Evolutionary conservation across 2,329 filamentous ascomycete species (phyloP), one percentile per base, ranked within the genome.

Genomic region (Sporothrix dimorphospora): DNA sequence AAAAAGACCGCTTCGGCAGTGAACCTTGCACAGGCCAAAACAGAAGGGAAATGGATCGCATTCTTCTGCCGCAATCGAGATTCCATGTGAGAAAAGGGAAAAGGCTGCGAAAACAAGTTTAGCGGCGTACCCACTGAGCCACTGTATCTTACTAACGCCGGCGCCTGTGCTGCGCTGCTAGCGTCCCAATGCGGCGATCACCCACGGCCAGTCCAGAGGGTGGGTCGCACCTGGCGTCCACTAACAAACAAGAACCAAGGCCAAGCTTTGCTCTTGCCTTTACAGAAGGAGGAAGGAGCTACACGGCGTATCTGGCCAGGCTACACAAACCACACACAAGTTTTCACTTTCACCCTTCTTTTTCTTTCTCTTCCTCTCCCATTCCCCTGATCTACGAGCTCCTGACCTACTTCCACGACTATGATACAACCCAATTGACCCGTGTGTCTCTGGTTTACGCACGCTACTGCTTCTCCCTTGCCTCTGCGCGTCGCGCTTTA

Each of bases 341-440:
- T 14, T 51, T 53, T 21, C 21, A 21, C 40, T 30, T n/a, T 45
- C 51, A 42, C 34, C 6, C 16, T 21, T 12, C 42, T 14, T 14
- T 57, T 14, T 38, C 14, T 47, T 40, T 38, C 4, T 40, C 9
- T 1, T 16, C 16, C 19, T n/a, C 24, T 49, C 3, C 14, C 38
- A 2, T 14, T 11, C 34, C 55, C 38, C 21, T 45, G 38, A 65
- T 65, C n/a, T 45, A 42, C 59, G 14, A n/a, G 12, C n/a, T 27
- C 21, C 21, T 11, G 59, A 45, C 45, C 59, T 65, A 12, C 38
- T 19, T 65, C n/a, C 27, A 38, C 30, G 34, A 21, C 65, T 21
- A 67, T 67, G 65, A 34, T 34, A 34, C 45, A 38, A n/a, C 65
- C 42, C 27, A 67, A 67, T 67, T 67, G 65, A 67, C 24, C 11